phyloP scores from a whole-genome alignment of 495 filamentous ascomycete genomes.

The Neurospora hispaniola region DNA sequence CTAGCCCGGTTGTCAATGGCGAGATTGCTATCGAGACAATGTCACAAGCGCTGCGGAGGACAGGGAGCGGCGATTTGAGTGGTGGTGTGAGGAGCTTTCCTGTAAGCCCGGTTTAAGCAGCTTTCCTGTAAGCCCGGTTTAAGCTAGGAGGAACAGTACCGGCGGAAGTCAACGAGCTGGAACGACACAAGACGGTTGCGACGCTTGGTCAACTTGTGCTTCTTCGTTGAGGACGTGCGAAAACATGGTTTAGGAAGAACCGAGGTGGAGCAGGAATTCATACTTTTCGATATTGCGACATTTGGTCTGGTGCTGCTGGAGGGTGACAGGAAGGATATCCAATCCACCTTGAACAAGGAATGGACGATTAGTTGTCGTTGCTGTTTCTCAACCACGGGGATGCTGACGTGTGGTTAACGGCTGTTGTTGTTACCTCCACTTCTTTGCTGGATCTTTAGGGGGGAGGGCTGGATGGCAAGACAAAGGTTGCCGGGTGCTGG shows the following conservation, averaged over 20 bases:
- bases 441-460: background rate
- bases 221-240: background rate
- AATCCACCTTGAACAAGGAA: background rate
- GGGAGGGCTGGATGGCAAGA: background rate
- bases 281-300: background rate
- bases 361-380: background rate
- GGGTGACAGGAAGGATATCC: background rate
- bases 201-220: background rate
- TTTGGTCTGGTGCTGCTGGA: background rate
- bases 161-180: background rate
- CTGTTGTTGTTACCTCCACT: background rate
- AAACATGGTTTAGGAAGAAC: background rate
- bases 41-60: slow-evolving; percentile 74
- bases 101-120: slow-evolving; percentile 46
- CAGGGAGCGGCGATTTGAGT: slow-evolving; percentile 69
- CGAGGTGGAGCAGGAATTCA: background rate
- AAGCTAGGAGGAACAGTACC: background rate
- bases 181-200: background rate
- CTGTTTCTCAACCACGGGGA: background rate
- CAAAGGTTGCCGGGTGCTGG: background rate
- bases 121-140: slow-evolving; percentile 49
- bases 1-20: slow-evolving; percentile 35
- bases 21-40: slow-evolving; percentile 85
- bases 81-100: slow-evolving; percentile 49
- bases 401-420: background rate